Percentiles rank a stretch among this genome's conserved stretches.
These are phyloP conservation scores for Fagus sylvatica DNA, from an alignment of 306 rosid species.

Conservation along the genomic window DNA sequence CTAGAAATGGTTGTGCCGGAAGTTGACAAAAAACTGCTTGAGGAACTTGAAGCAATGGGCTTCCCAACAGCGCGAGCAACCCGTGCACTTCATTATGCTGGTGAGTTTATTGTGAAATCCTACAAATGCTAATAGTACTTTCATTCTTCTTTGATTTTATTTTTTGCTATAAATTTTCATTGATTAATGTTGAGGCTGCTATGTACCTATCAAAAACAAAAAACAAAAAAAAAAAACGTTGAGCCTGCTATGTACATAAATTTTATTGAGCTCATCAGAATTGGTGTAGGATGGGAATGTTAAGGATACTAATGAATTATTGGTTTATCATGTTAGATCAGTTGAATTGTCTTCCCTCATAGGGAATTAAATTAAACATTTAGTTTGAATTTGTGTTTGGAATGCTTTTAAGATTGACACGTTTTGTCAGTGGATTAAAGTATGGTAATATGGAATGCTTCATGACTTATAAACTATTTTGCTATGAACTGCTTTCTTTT, in stretches of 20 bases:
- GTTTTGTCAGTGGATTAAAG: not conserved
- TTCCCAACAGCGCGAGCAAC: constrained; percentile 77
- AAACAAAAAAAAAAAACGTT: not conserved
- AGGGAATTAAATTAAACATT: not conserved
- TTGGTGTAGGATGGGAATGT: not conserved
- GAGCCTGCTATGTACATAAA: not conserved
- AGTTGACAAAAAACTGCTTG: constrained; percentile 80
- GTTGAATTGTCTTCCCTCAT: not conserved
- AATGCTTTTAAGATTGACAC: not conserved
- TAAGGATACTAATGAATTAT: not conserved
- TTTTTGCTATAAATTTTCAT: not conserved
- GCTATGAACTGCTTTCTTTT: not conserved
- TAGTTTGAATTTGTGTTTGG: not conserved
- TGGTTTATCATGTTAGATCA: not conserved
- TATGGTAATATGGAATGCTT: not conserved
- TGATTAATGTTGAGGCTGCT: not conserved
- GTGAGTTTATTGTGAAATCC: constrained; percentile 33
- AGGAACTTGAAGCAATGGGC: constrained; percentile 92
- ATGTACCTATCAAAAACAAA: not conserved
- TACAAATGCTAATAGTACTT: no score
- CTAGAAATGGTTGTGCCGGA: constrained; percentile 91
- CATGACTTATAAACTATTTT: not conserved
- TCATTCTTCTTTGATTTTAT: not conserved
- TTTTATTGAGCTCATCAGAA: not conserved
- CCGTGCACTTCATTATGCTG: constrained; percentile 82